Percentiles rank a stretch among this genome's conserved stretches.
Evolutionary conservation across 2,329 filamentous ascomycete genomes (phyloP).

Genomic region (Penicillium sp.): DNA sequence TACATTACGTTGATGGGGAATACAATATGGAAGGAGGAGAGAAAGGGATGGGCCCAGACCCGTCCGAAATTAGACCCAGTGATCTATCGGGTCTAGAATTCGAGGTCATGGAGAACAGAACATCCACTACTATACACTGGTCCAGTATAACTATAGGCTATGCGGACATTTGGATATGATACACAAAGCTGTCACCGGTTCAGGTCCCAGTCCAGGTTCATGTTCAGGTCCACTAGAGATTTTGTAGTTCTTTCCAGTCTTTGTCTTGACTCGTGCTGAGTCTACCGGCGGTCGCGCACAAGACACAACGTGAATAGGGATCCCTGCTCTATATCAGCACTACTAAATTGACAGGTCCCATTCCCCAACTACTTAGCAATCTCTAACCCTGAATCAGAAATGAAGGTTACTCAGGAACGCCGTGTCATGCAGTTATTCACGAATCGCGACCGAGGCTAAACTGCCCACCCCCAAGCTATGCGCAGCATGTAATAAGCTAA

Average conservation of each 20-base stretch:
- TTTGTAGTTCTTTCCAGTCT: background rate
- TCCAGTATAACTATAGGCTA: no score
- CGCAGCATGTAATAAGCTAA: background rate
- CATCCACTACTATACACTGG: background rate
- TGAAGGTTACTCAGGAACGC: background rate
- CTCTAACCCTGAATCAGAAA: background rate
- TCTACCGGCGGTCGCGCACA: background rate
- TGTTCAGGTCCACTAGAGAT: background rate
- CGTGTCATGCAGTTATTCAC: background rate
- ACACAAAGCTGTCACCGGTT: background rate
- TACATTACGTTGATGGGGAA: background rate
- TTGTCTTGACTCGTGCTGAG: background rate
- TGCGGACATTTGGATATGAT: background rate
- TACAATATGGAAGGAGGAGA: background rate
- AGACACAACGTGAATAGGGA: background rate
- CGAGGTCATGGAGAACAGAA: background rate
- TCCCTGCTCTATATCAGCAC: background rate
- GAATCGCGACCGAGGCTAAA: slow-evolving; percentile 1
- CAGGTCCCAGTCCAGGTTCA: background rate
- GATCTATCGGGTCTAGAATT: slow-evolving; percentile 17
- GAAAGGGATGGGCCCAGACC: slow-evolving; percentile 6
- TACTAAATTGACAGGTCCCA: background rate
- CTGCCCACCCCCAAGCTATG: background rate
- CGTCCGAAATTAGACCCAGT: slow-evolving; percentile 14
- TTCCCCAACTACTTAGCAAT: background rate